A percentile compares a stretch with the other conserved stretches of the same genome.
These are phyloP conservation scores for Phylloporus rhodoxanthus DNA, from an alignment of 768 basidiomycete species.

Conservation along the genomic window DNA sequence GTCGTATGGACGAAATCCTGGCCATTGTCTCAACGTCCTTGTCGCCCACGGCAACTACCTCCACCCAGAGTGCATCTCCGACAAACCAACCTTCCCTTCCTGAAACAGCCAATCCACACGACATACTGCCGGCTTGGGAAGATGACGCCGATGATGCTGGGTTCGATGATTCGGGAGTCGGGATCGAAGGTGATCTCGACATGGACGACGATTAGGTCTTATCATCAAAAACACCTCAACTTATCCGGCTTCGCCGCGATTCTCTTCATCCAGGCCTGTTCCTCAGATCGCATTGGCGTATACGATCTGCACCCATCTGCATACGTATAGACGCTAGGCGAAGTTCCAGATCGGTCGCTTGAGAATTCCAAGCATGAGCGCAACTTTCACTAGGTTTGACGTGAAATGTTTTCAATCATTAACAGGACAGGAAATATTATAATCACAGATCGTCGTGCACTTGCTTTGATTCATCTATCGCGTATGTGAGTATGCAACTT, in stretches of 20 bases:
- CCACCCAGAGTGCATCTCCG: not conserved
- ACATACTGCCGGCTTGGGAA: conserved; percentile 27
- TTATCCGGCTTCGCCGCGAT: not conserved
- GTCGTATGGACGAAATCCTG: conserved; percentile 64
- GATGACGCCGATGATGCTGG: conserved; percentile 44
- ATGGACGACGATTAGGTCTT: conserved; percentile 44
- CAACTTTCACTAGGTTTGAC: not conserved
- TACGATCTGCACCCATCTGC: not conserved
- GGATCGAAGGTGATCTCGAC: conserved; percentile 67
- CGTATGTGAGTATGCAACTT: not conserved
- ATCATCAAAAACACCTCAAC: not conserved
- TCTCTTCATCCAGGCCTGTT: not conserved
- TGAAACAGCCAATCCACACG: conserved; percentile 11
- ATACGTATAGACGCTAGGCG: not conserved
- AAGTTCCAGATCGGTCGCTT: not conserved
- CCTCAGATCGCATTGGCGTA: not conserved
- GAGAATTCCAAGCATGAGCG: not conserved
- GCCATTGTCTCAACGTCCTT: conserved; percentile 45
- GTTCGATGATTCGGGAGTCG: conserved; percentile 60
- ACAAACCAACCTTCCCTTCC: not conserved
- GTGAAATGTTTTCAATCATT: not conserved
- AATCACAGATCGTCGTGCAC: not conserved
- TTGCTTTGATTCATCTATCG: not conserved
- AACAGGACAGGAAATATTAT: not conserved
- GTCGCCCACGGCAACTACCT: conserved; percentile 5